Base-by-base conservation (phyloP, 2,329 filamentous ascomycete species). In the Phyllosticta ampelicida region DNA sequence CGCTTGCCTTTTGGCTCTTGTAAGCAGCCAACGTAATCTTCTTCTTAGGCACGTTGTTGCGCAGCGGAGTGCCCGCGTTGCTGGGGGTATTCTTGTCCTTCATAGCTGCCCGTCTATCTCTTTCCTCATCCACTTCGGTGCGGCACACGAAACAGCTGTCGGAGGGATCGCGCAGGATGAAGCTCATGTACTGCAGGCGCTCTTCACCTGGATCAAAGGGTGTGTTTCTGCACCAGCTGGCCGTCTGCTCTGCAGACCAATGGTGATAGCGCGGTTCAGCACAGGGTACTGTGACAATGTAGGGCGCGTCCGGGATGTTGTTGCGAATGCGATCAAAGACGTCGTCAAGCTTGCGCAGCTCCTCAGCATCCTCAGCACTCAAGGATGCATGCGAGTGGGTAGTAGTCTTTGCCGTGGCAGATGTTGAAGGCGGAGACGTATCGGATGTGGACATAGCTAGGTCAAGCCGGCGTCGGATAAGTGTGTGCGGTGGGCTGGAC, bases 21-120 rank as follows among this genome's bases (percentile, higher is more conserved):
- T 85, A 86, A 48, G 80, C 81, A 49, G 76, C 80, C 56, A 85
- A 68, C 57, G 74, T 83, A 61, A 85, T 84, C 68, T 83, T 85
- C 73, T 83, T 85, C 71, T 81, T 84, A 21, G 75, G 74, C 11
- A 64, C 68, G 55, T 65, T 70, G 51, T 63, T 71, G 26, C 67
- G 66, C 21, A 55, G 67, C 44, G 77, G 73, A 19, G 74, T 76
- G 58, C 66, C 68, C n/a, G 64, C 63, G 16, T 48, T 53, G 44
- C 57, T 55, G 21, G 53, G 52, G 16, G 28, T 53, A 11, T 63
- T 58, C 51, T 67, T 65, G 9, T 66, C 62, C 62, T 68, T 65
- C 62, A 67, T 55, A 74, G 70, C 23, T 44, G 69, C 73, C 60
- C 75, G 76, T 59, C 74, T 70, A 55, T 73, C 73, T 66, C 78